Percentiles rank a stretch among this genome's conserved stretches.
Conservation (phyloP, 208 protist species). For the Borovskyia barvae region DNA sequence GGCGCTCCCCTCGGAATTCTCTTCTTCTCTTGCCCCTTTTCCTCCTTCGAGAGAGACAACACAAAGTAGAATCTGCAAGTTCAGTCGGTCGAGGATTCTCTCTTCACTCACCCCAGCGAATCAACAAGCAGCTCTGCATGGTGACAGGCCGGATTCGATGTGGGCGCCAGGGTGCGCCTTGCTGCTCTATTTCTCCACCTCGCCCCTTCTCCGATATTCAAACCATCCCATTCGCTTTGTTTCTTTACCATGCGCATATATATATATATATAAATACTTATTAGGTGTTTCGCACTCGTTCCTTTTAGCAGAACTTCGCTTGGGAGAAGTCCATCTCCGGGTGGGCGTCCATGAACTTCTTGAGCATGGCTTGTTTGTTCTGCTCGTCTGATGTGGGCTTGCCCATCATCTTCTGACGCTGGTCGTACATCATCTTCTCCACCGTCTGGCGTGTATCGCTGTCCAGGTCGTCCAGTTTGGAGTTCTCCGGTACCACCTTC, state of each 20-base stretch:
- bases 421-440: slow-evolving; percentile 97
- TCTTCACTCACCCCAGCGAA: no score
- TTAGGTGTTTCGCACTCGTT: neutral
- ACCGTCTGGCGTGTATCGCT: slow-evolving; percentile 93
- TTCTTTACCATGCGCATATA: neutral
- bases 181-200: no score
- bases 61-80: no score
- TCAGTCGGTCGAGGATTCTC: no score
- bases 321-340: slow-evolving; percentile 96
- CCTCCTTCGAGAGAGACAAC: no score
- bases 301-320: slow-evolving; percentile 89
- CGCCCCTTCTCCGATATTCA: no score
- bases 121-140: no score
- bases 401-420: slow-evolving; percentile 93
- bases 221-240: no score
- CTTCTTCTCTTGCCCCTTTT: no score
- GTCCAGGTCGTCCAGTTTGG: slow-evolving; percentile 94
- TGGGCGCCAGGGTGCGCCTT: neutral
- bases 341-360: slow-evolving; percentile 94
- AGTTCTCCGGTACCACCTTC: slow-evolving; percentile 94
- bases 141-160: neutral
- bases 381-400: slow-evolving; percentile 93
- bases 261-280: neutral
- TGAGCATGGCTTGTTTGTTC: slow-evolving; percentile 93
- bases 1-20: no score